Conservation (phyloP, 305 asterid species). For the Solanum hybrid region DNA sequence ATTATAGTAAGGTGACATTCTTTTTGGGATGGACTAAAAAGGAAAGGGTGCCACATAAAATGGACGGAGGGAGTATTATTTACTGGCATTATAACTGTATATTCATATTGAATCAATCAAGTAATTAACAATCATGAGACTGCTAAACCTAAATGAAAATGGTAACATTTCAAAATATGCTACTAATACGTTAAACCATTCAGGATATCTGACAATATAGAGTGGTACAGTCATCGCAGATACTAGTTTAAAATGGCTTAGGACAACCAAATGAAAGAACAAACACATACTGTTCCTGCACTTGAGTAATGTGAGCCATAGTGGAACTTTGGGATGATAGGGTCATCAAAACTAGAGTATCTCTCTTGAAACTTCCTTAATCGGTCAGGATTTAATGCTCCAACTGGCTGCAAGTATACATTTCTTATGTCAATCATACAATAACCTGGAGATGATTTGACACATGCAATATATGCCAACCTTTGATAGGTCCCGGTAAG, state of each 20-base stretch:
- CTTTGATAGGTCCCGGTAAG: conserved; percentile 96
- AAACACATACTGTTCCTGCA: conserved; percentile 83
- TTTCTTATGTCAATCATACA: conserved; percentile 16
- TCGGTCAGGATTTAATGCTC: conserved; percentile 83
- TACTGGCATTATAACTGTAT: background rate
- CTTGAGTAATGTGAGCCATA: conserved; percentile 99
- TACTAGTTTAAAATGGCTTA: background rate
- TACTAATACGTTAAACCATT: background rate
- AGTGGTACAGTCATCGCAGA: background rate
- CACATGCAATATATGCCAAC: conserved; percentile 28
- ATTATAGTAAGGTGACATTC: background rate
- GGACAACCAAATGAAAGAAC: background rate
- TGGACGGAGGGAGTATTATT: background rate
- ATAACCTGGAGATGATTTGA: background rate
- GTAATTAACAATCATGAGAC: background rate
- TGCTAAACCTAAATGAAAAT: background rate
- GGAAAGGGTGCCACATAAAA: background rate
- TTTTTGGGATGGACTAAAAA: background rate
- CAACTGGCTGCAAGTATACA: conserved; percentile 71
- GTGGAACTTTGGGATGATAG: conserved; percentile 92
- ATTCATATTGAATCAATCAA: background rate
- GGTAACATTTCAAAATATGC: background rate
- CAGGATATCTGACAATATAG: background rate
- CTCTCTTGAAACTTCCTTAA: conserved; percentile 83
- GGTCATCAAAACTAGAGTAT: conserved; percentile 89